phyloP scores from a whole-genome alignment of 768 basidiomycete genomes.

The Agrocybe chaxingu region DNA sequence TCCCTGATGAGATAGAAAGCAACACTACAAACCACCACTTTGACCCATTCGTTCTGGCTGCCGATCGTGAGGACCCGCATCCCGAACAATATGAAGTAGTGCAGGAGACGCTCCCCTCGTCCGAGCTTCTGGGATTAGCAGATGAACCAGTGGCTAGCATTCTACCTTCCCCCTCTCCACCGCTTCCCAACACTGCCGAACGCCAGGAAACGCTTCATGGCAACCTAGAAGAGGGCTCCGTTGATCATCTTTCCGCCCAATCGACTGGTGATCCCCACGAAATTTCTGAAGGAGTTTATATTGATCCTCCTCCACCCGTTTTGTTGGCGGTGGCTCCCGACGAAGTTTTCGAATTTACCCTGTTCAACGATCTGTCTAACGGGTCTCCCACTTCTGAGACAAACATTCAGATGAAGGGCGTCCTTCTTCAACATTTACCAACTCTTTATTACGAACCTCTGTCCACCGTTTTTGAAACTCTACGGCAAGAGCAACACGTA shows the following conservation, averaged over 20 bases:
- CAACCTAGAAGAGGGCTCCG: constrained; percentile 1
- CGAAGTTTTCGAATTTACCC: constrained; percentile 37
- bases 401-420: constrained; percentile 8
- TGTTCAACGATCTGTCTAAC: constrained; percentile 54
- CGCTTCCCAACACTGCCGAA: too few relatives aligned
- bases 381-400: constrained; percentile 21
- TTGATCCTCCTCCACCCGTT: constrained; percentile 73
- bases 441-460: constrained; percentile 79
- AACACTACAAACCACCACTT: too few relatives aligned
- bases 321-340: constrained; percentile 43
- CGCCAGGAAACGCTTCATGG: constrained; percentile 1
- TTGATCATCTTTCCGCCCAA: constrained; percentile 5
- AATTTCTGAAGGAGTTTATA: constrained; percentile 66
- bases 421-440: constrained; percentile 61
- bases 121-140: too few relatives aligned
- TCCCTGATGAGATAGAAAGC: too few relatives aligned
- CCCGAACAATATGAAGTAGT: too few relatives aligned
- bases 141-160: too few relatives aligned
- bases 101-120: too few relatives aligned
- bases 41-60: too few relatives aligned
- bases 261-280: constrained; percentile 47
- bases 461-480: constrained; percentile 63
- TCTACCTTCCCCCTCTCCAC: too few relatives aligned
- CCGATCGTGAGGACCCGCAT: too few relatives aligned
- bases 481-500: constrained; percentile 61